Evolutionary conservation across 768 basidiomycete genomes (phyloP).

Genomic region (Naematelia encephala): DNA sequence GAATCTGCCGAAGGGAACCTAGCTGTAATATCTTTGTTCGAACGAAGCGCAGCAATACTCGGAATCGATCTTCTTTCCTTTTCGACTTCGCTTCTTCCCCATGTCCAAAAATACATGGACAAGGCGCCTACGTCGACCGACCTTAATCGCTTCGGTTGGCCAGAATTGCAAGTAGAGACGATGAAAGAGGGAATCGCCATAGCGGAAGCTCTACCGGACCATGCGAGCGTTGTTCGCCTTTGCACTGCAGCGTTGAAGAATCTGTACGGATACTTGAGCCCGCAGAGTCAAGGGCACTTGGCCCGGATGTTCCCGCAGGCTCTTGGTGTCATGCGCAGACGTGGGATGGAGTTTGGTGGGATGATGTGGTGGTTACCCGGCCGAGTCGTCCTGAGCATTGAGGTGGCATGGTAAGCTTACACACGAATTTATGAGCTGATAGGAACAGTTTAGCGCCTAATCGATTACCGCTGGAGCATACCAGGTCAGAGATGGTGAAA

Average conservation of each 20-base stretch:
- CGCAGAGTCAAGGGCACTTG: constrained; percentile 75
- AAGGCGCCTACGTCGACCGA: not conserved
- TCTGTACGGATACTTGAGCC: constrained; percentile 64
- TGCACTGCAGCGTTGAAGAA: constrained; percentile 80
- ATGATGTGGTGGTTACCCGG: constrained; percentile 82
- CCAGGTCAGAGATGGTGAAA: constrained; percentile 46
- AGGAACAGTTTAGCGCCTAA: constrained; percentile 63
- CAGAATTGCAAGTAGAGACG: constrained; percentile 89
- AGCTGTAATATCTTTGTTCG: constrained; percentile 71
- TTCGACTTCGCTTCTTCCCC: constrained; percentile 4
- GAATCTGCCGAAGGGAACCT: constrained; percentile 77
- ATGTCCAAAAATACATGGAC: not conserved
- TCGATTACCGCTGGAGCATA: constrained; percentile 71
- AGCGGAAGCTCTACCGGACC: constrained; percentile 86
- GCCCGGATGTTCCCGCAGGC: constrained; percentile 70
- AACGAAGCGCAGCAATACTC: constrained; percentile 70
- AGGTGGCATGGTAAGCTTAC: constrained; percentile 66
- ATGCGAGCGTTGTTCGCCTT: constrained; percentile 78
- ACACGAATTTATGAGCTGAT: constrained; percentile 7
- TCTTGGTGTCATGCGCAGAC: constrained; percentile 66
- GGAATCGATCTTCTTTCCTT: constrained; percentile 65
- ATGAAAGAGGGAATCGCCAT: constrained; percentile 87
- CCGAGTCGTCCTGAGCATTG: constrained; percentile 71
- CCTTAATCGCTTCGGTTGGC: constrained; percentile 69
- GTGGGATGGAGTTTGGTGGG: constrained; percentile 60